Percentiles rank a stretch among this genome's conserved stretches.
Evolutionary conservation across 2,329 filamentous ascomycete species (phyloP).

Genomic region (Hypoxylon sp.): DNA sequence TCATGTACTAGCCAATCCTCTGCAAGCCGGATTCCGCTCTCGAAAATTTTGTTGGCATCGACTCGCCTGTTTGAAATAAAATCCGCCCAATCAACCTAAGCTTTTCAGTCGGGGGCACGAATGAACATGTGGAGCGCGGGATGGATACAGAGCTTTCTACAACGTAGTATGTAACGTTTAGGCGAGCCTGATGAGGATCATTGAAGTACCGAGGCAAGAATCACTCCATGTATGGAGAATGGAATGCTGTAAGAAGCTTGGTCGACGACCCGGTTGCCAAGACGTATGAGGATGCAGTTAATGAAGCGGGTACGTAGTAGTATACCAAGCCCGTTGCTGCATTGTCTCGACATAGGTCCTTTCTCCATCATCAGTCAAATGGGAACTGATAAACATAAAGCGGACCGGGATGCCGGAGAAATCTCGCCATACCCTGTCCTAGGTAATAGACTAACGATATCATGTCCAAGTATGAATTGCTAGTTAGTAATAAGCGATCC

Average conservation of each 20-base stretch:
- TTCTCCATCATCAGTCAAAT: constrained; percentile 29
- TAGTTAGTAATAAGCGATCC: constrained; percentile 22
- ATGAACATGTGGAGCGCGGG: constrained; percentile 44
- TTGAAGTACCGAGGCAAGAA: constrained; percentile 43
- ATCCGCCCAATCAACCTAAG: constrained; percentile 40
- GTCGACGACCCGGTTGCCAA: constrained; percentile 41
- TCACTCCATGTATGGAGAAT: constrained; percentile 39
- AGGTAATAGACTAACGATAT: constrained; percentile 26
- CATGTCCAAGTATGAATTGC: constrained; percentile 9
- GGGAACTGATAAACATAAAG: constrained; percentile 34
- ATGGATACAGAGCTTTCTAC: constrained; percentile 42
- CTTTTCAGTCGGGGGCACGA: constrained; percentile 25
- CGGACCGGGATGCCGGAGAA: constrained; percentile 51
- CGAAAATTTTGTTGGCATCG: constrained; percentile 30
- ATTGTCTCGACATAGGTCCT: constrained; percentile 32
- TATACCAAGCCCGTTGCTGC: constrained; percentile 41
- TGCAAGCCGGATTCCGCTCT: constrained; percentile 39
- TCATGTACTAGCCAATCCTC: constrained; percentile 35
- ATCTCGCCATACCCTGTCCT: constrained; percentile 41
- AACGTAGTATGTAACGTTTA: constrained; percentile 49
- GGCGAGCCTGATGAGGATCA: constrained; percentile 42
- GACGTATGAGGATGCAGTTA: constrained; percentile 41
- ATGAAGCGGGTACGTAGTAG: constrained; percentile 39
- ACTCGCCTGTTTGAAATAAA: constrained; percentile 34
- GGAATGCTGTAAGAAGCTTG: constrained; percentile 38